A percentile compares a stretch with the other conserved stretches of the same genome.
Evolutionary conservation across 2,329 filamentous ascomycete genomes (phyloP).

Genomic region (Colletotrichum falcatum): DNA sequence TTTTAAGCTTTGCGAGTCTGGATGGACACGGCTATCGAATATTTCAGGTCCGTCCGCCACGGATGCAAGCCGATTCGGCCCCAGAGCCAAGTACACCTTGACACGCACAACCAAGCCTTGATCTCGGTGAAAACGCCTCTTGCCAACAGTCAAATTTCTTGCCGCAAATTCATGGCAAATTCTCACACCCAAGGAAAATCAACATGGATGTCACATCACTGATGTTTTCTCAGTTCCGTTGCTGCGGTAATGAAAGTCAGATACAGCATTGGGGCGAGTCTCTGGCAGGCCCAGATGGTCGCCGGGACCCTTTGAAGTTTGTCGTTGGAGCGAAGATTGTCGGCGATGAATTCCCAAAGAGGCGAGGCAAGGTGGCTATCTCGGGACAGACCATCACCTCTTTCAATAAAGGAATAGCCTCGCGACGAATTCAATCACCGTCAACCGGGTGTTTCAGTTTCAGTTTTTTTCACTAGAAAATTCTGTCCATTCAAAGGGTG

Average conservation of each 20-base stretch:
- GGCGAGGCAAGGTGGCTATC: slow-evolving; percentile 12
- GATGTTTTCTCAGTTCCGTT: slow-evolving; percentile 45
- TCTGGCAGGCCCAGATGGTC: slow-evolving; percentile 49
- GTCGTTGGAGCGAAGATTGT: slow-evolving; percentile 46
- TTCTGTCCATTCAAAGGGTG: neutral
- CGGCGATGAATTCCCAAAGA: neutral
- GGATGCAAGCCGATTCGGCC: neutral
- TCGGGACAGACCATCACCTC: slow-evolving; percentile 25
- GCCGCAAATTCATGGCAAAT: neutral
- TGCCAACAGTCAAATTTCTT: neutral
- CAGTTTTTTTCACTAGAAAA: neutral
- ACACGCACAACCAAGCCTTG: too few species aligned
- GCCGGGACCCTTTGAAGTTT: slow-evolving; percentile 54
- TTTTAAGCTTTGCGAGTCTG: neutral
- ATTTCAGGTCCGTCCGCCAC: neutral
- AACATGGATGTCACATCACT: neutral
- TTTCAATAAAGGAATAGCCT: slow-evolving; percentile 12
- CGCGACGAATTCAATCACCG: neutral
- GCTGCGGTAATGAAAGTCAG: too few species aligned
- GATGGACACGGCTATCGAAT: neutral
- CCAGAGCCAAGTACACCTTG: neutral
- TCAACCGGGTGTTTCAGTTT: neutral
- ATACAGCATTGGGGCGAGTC: too few species aligned
- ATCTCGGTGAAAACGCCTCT: neutral
- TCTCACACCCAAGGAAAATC: neutral